Evolutionary conservation across 208 protist species (phyloP), one percentile per base, ranked within the genome.

Genomic region (Acanthamoeba castellanii): DNA sequence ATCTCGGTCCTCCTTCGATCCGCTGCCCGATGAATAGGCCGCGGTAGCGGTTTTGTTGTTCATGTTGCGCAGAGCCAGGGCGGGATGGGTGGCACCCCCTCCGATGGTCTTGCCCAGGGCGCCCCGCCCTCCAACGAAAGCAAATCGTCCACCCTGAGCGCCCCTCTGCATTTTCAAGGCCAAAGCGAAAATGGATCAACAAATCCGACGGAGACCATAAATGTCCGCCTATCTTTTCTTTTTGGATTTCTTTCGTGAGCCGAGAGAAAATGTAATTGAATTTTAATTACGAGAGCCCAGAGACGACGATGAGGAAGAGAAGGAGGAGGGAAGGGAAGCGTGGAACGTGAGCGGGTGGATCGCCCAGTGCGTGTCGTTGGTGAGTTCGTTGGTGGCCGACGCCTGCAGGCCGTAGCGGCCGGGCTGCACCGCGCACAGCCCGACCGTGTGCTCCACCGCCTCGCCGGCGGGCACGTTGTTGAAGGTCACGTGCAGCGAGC

Each of bases 331-430:
- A 37, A 89, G 82, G 18, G 52, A 9, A 27, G 82, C 50, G 13
- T 32, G 27, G 27, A 89, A 3, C 30, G 37, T n/a, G 47, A 66
- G 82, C 11, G 82, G 37, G 22, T 22, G 82, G 27, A 42, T 42
- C 8, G 82, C 30, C 72, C 72, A 82, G 22, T 82, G 72, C 18
- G 72, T 47, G 30, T 82, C 72, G 72, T 82, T 82, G 72, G 72
- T 82, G 34, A 52, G 70, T 5, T 78, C 70, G 70, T 78, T 78
- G 70, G 70, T 78, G 32, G n/a, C 72, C 14, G 72, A 82, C 8
- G 72, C 72, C 32, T 82, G 72, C 14, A 78, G 30, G 20, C 72
- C 72, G 37, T 82, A 82, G 30, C 72, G 32, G 34, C 72, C 72
- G 16, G 72, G 32, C 72, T 82, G 72, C 18, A 82, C 42, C 30